phyloP scores from a whole-genome alignment of 2,329 filamentous ascomycete genomes.

The Penicillium oxalicum region DNA sequence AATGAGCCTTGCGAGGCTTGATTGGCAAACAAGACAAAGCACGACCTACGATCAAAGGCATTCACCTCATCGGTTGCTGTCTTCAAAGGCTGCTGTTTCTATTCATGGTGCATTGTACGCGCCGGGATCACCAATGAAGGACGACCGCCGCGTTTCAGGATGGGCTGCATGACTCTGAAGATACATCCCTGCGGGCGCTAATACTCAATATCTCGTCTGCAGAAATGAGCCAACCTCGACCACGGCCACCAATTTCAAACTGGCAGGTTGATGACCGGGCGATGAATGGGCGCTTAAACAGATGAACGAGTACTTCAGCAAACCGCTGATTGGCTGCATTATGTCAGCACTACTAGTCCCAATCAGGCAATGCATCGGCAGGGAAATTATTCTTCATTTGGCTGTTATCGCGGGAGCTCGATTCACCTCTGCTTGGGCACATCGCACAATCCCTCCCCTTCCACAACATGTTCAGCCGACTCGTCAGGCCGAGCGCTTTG shows the following conservation, averaged over 20 bases:
- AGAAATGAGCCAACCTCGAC: constrained; percentile 2
- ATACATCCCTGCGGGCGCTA: constrained; percentile 13
- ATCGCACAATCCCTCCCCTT: constrained; percentile 11
- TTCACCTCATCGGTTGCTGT: constrained; percentile 6
- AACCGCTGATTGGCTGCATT: constrained; percentile 20
- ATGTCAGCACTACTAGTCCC: constrained; percentile 25
- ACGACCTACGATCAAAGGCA: background rate
- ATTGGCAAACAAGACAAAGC: background rate
- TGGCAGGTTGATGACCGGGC: background rate
- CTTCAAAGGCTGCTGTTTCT: constrained; percentile 7
- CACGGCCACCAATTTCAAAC: background rate
- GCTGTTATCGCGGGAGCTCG: constrained; percentile 3
- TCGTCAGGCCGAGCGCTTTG: constrained; percentile 40
- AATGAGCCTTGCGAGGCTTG: background rate
- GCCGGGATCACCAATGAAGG: constrained; percentile 27
- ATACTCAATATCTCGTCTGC: constrained; percentile 3
- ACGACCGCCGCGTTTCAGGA: constrained; percentile 19
- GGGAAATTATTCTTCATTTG: constrained; percentile 32
- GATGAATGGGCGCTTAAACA: constrained; percentile 17
- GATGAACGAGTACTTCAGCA: constrained; percentile 12
- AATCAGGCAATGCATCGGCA: constrained; percentile 20
- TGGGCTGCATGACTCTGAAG: constrained; percentile 15
- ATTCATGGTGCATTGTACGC: constrained; percentile 26
- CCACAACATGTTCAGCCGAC: constrained; percentile 39
- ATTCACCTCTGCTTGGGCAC: constrained; percentile 9